Conservation (phyloP, 495 filamentous ascomycete genomes). For the Talaromyces ruber region DNA sequence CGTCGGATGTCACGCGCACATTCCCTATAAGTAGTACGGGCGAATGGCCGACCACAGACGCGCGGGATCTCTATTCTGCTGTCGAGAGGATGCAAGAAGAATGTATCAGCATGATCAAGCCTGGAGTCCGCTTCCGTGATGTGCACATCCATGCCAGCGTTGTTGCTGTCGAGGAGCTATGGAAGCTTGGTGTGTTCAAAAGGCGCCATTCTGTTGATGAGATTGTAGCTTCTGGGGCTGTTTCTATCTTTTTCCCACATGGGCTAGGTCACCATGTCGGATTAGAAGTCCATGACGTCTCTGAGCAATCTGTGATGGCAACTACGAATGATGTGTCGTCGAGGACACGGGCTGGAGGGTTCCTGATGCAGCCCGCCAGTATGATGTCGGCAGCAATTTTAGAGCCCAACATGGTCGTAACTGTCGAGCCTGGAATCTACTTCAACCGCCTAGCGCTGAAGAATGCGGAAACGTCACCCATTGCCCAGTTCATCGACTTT, state of each 20-base stretch:
- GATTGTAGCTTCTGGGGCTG: slow-evolving; percentile 58
- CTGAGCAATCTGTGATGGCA: slow-evolving; percentile 39
- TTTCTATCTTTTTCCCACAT: slow-evolving; percentile 82
- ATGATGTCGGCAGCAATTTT: slow-evolving; percentile 36
- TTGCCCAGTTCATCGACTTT: slow-evolving; percentile 67
- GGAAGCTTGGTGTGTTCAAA: slow-evolving; percentile 56
- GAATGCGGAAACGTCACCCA: slow-evolving; percentile 56
- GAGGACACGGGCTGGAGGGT: not conserved
- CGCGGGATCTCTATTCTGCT: slow-evolving; percentile 59
- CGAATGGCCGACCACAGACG: slow-evolving; percentile 52
- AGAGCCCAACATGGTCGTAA: slow-evolving; percentile 68
- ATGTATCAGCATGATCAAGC: slow-evolving; percentile 57
- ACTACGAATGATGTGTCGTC: slow-evolving; percentile 14
- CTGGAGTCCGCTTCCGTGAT: slow-evolving; percentile 57
- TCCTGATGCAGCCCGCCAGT: slow-evolving; percentile 17
- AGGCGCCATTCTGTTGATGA: slow-evolving; percentile 47
- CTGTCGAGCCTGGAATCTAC: slow-evolving; percentile 84
- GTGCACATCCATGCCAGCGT: slow-evolving; percentile 63
- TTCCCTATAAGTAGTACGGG: slow-evolving; percentile 54
- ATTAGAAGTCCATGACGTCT: slow-evolving; percentile 82
- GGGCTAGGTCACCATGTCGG: slow-evolving; percentile 86
- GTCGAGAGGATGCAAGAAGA: slow-evolving; percentile 78
- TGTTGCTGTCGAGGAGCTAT: slow-evolving; percentile 62
- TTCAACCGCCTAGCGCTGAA: slow-evolving; percentile 85
- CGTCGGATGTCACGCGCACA: slow-evolving; percentile 84